Conservation (phyloP, 306 rosid genomes). For the Cucumis cinereus region DNA sequence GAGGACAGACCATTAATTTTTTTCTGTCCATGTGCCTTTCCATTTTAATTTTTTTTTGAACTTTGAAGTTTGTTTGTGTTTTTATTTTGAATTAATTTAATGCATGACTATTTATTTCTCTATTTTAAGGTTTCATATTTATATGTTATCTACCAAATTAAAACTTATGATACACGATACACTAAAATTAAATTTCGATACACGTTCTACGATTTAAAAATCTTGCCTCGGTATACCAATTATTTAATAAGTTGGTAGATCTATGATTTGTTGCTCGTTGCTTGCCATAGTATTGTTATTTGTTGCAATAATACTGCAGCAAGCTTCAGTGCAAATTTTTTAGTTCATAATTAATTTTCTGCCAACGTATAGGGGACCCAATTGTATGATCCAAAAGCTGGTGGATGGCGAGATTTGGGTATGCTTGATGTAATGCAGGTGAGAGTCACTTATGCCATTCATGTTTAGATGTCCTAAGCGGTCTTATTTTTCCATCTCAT, state of each 20-base stretch:
- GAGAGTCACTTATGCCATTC: not conserved
- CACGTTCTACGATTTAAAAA: too few species aligned
- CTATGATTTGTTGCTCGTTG: not conserved
- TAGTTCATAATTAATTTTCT: not conserved
- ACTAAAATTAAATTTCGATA: too few species aligned
- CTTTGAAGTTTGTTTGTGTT: too few species aligned
- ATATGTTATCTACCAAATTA: too few species aligned
- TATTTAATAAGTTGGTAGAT: not conserved
- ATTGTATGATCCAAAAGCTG: constrained; percentile 95
- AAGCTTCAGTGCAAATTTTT: not conserved
- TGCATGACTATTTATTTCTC: too few species aligned
- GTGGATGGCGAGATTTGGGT: constrained; percentile 95
- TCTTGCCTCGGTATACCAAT: not conserved
- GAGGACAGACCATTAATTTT: too few species aligned
- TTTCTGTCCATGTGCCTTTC: too few species aligned
- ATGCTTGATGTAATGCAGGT: constrained; percentile 99
- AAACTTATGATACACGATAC: too few species aligned
- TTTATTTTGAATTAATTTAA: too few species aligned
- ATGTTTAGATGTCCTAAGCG: not conserved
- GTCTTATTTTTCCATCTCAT: not conserved
- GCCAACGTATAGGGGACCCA: constrained; percentile 61
- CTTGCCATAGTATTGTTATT: not conserved
- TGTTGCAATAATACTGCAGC: not conserved
- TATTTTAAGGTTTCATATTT: too few species aligned
- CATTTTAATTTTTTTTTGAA: too few species aligned